These are phyloP conservation scores for Plantago ovata DNA, from an alignment of 257 asterid species.

Conservation along the genomic window DNA sequence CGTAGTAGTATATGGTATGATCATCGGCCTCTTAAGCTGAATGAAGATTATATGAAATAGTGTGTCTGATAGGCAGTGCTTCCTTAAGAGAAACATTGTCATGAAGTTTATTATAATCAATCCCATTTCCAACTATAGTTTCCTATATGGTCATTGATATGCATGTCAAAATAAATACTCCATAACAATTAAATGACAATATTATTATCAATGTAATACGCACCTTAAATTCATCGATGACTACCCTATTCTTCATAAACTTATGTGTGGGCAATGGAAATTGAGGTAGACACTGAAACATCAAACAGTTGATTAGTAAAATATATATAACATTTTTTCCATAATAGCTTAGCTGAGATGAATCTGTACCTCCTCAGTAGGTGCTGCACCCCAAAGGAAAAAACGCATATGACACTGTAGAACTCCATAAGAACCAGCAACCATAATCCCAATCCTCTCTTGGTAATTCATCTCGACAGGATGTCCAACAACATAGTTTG, in stretches of 20 bases:
- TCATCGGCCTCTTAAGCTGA: conserved; percentile 30
- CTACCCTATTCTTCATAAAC: conserved; percentile 38
- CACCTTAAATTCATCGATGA: conserved; percentile 42
- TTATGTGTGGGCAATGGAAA: conserved; percentile 45
- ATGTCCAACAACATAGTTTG: conserved; percentile 37
- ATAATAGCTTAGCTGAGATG: neutral
- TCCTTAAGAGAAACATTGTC: conserved; percentile 32
- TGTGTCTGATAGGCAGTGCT: conserved; percentile 36
- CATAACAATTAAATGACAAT: neutral
- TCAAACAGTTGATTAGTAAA: neutral
- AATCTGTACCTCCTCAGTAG: conserved; percentile 29
- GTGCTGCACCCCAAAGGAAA: conserved; percentile 45
- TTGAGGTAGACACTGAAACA: conserved; percentile 39
- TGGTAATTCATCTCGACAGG: conserved; percentile 42
- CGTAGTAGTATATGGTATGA: no score
- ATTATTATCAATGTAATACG: neutral
- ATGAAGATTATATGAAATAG: conserved; percentile 33
- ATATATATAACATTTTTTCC: neutral
- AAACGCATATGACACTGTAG: conserved; percentile 53
- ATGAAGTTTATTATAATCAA: conserved; percentile 13
- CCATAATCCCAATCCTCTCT: conserved; percentile 42
- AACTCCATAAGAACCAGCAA: conserved; percentile 51
- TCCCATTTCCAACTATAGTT: conserved; percentile 27
- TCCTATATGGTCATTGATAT: conserved; percentile 22
- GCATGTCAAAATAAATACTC: neutral